phyloP scores from a whole-genome alignment of 1,284 basidiomycete species.

The Boletellus dicymbophilus region DNA sequence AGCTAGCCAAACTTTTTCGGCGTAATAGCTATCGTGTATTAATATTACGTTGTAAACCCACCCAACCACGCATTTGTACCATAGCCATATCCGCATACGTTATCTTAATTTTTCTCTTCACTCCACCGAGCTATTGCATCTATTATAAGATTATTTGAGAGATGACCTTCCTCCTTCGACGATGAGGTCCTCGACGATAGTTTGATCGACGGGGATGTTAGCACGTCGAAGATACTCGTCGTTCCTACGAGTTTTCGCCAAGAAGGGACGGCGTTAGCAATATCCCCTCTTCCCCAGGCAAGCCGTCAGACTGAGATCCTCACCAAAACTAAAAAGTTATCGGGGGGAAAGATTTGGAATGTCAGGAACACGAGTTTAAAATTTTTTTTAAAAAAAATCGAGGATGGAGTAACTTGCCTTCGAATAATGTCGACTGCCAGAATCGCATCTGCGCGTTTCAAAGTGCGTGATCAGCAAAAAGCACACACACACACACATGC shows the following conservation, averaged over 20 bases:
- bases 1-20: too few relatives aligned
- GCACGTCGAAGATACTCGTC: constrained; percentile 65
- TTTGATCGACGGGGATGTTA: constrained; percentile 57
- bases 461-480: neutral
- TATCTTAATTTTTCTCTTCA: neutral
- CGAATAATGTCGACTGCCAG: constrained; percentile 84
- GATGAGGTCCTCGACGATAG: constrained; percentile 57
- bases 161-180: neutral
- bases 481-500: too few relatives aligned
- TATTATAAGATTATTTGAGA: constrained; percentile 1
- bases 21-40: too few relatives aligned
- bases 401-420: constrained; percentile 42
- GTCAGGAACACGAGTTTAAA: too few relatives aligned
- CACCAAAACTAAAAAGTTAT: constrained; percentile 52
- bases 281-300: too few relatives aligned
- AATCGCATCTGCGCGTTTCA: constrained; percentile 85
- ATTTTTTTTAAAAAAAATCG: too few relatives aligned
- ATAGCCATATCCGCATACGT: constrained; percentile 25
- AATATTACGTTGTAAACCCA: constrained; percentile 7
- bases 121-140: constrained; percentile 1
- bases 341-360: too few relatives aligned
- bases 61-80: constrained; percentile 25
- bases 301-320: too few relatives aligned
- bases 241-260: constrained; percentile 65
- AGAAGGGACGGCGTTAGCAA: neutral